phyloP scores from a whole-genome alignment of 208 protist genomes.

The Trypanosoma cruzi region DNA sequence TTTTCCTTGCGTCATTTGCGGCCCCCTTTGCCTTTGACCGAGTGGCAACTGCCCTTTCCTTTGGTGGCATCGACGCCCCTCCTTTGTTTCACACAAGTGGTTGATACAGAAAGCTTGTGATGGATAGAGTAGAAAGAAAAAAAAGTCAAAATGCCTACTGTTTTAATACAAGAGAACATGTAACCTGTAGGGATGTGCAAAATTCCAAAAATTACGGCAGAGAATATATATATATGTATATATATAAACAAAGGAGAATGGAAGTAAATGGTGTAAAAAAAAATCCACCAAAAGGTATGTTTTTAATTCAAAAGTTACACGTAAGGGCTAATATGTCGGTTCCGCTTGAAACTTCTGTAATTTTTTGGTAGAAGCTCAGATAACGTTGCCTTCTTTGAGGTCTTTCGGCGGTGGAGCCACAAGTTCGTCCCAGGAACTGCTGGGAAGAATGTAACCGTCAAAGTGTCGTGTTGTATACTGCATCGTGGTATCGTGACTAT shows the following conservation, averaged over 20 bases:
- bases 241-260: neutral
- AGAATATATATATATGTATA: neutral
- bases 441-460: conserved; percentile 80
- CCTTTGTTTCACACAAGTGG: conserved; percentile 14
- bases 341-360: neutral
- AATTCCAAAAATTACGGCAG: neutral
- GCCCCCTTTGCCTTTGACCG: conserved; percentile 13
- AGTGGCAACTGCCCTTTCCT: conserved; percentile 18
- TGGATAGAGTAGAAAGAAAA: conserved; percentile 25
- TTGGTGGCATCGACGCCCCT: conserved; percentile 25
- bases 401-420: conserved; percentile 28
- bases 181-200: neutral
- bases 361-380: neutral
- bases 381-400: neutral
- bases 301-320: neutral
- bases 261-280: neutral
- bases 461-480: conserved; percentile 88
- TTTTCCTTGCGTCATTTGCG: conserved; percentile 20
- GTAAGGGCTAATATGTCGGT: neutral
- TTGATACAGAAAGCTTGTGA: neutral
- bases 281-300: neutral
- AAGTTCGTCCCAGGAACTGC: conserved; percentile 68
- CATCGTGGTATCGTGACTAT: conserved; percentile 45
- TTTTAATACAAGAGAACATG: neutral
- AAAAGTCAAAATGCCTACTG: neutral